These are phyloP conservation scores for Closterium sp. DNA, from an alignment of 139 green algal genomes.

Conservation along the genomic window DNA sequence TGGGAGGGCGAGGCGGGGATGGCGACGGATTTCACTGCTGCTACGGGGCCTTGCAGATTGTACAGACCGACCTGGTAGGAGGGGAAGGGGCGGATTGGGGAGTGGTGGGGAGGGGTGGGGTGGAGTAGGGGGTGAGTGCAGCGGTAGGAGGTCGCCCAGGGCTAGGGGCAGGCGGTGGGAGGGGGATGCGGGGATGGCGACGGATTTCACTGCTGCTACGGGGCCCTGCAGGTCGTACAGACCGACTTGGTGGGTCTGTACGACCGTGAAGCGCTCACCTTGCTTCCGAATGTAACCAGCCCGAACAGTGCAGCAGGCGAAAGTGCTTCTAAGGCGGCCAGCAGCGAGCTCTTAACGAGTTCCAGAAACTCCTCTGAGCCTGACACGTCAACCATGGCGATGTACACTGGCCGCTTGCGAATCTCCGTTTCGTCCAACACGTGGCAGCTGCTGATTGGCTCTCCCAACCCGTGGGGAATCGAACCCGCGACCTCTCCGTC, in stretches of 20 bases:
- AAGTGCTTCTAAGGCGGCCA: constrained; percentile 77
- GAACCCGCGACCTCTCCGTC: constrained; percentile 4
- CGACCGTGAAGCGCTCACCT: constrained; percentile 19
- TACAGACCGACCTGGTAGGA: too few species aligned
- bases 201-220: too few species aligned
- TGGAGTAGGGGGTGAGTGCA: constrained; percentile 28
- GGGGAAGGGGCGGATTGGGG: too few species aligned
- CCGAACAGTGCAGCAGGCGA: constrained; percentile 60
- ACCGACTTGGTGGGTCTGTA: too few species aligned
- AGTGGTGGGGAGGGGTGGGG: too few species aligned
- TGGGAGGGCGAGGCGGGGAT: not conserved
- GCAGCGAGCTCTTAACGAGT: constrained; percentile 68
- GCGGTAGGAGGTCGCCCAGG: constrained; percentile 59
- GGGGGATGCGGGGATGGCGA: not conserved
- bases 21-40: too few species aligned
- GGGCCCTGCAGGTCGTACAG: constrained; percentile 60
- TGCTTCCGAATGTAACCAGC: constrained; percentile 53
- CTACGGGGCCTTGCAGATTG: too few species aligned
- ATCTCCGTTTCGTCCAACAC: constrained; percentile 16
- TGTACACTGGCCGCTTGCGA: constrained; percentile 58
- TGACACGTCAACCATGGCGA: constrained; percentile 69
- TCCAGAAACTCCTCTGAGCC: constrained; percentile 70
- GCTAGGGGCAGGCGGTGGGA: constrained; percentile 23
- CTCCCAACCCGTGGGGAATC: not conserved
- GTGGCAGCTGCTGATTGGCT: not conserved